A percentile compares a stretch with the other conserved stretches of the same genome.
These are phyloP conservation scores for Cyberlindnera euphorbiae DNA, from an alignment of 805 yeast species.

Conservation along the genomic window DNA sequence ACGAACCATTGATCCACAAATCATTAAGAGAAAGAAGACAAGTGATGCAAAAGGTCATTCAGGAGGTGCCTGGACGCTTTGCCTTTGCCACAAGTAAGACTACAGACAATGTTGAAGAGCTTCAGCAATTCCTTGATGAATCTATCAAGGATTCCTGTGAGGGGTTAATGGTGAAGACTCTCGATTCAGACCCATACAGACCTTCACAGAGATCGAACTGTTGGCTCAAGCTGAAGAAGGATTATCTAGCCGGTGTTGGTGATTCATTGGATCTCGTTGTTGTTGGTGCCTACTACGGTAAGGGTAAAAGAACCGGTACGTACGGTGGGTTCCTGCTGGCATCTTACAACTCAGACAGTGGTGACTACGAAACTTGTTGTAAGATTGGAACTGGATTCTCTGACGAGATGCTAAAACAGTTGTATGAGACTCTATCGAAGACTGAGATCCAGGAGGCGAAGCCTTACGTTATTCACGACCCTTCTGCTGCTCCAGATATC, in stretches of 20 bases:
- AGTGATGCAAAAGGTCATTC: conserved; percentile 50
- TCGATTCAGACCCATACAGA: conserved; percentile 83
- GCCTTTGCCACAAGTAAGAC: conserved; percentile 73
- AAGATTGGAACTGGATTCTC: conserved; percentile 97
- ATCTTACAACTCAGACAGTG: conserved; percentile 84
- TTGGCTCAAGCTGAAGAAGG: conserved; percentile 94
- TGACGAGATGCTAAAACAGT: conserved; percentile 66
- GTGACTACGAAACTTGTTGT: conserved; percentile 92
- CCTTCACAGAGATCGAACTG: conserved; percentile 93
- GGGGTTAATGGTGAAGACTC: conserved; percentile 91
- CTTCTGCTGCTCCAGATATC: conserved; percentile 79
- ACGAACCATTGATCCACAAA: conserved; percentile 59
- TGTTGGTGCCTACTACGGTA: conserved; percentile 89
- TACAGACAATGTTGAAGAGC: conserved; percentile 63
- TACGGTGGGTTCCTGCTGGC: conserved; percentile 95
- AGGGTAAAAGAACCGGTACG: conserved; percentile 90
- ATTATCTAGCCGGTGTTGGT: conserved; percentile 91
- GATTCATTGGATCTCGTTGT: conserved; percentile 93
- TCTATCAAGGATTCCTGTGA: conserved; percentile 89
- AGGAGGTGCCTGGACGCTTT: conserved; percentile 68
- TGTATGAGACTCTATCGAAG: conserved; percentile 59
- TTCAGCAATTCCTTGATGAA: conserved; percentile 81
- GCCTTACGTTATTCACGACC: conserved; percentile 62
- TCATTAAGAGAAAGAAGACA: conserved; percentile 69
- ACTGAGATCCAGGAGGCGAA: conserved; percentile 64